phyloP scores from a whole-genome alignment of 345 rosid genomes.

The Angophora floribunda region DNA sequence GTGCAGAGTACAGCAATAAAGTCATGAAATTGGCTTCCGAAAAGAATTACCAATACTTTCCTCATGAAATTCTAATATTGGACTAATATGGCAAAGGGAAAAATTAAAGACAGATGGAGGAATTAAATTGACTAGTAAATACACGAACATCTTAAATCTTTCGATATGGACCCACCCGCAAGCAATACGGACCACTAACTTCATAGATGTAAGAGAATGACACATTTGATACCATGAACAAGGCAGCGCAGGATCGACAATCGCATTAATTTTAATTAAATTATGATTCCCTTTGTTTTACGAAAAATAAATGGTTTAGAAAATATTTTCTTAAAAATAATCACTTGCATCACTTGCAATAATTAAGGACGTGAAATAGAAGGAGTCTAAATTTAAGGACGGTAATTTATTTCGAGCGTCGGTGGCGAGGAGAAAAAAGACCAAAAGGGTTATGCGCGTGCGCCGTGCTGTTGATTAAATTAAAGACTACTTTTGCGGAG shows the following conservation, averaged over 20 bases:
- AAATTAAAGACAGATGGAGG: neutral
- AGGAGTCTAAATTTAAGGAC: rapidly evolving
- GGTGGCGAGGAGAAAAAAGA: rapidly evolving
- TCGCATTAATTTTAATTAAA: neutral
- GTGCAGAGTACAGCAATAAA: neutral
- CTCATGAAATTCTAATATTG: neutral
- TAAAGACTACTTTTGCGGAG: neutral
- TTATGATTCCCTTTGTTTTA: rapidly evolving
- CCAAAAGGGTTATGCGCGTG: neutral
- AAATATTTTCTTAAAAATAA: rapidly evolving
- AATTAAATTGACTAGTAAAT: neutral
- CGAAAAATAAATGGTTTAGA: rapidly evolving
- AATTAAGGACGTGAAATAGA: rapidly evolving
- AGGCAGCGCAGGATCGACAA: neutral
- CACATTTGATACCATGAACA: neutral
- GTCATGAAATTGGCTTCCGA: neutral
- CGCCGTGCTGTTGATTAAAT: neutral
- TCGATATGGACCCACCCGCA: neutral
- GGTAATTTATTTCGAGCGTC: neutral
- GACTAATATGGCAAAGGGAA: neutral
- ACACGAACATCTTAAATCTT: neutral
- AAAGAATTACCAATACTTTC: neutral
- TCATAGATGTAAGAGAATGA: neutral
- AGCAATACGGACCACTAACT: neutral
- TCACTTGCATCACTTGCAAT: rapidly evolving